phyloP scores from a whole-genome alignment of 179 eudicot species.

The Sideroxylon spinosum region DNA sequence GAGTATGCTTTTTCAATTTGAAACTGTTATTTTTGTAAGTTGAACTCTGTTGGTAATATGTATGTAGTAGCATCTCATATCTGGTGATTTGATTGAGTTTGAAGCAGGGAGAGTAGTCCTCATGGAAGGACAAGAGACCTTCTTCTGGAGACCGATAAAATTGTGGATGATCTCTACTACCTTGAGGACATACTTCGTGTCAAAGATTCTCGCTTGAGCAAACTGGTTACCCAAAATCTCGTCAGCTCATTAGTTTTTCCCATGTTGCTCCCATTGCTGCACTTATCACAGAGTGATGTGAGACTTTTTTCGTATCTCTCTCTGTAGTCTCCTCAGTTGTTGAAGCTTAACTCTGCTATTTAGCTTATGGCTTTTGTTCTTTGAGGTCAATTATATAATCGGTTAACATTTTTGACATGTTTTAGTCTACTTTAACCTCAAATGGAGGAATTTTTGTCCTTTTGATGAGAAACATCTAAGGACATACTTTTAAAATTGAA shows the following conservation, averaged over 20 bases:
- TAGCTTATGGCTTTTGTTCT: not conserved
- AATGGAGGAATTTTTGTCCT: not conserved
- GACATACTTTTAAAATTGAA: not conserved
- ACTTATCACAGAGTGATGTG: conserved; percentile 35
- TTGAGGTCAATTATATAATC: not conserved
- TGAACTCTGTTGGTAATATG: conserved; percentile 2
- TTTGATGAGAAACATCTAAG: not conserved
- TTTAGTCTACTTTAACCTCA: not conserved
- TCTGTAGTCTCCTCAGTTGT: not conserved
- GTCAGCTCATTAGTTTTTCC: conserved; percentile 49
- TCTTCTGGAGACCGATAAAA: conserved; percentile 28
- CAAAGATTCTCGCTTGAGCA: conserved; percentile 36
- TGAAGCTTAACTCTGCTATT: not conserved
- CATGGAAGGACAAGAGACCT: conserved; percentile 29
- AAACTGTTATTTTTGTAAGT: conserved; percentile 8
- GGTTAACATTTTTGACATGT: not conserved
- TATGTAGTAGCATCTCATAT: conserved; percentile 6
- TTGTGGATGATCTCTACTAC: conserved; percentile 50
- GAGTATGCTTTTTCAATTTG: conserved; percentile 23
- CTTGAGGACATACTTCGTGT: conserved; percentile 41
- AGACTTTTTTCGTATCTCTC: conserved; percentile 20
- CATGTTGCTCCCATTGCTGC: conserved; percentile 37
- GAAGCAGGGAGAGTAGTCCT: conserved; percentile 32
- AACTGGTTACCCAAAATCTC: conserved; percentile 37
- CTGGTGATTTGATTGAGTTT: conserved; percentile 12